Evolutionary conservation across 2,329 filamentous ascomycete genomes (phyloP), one percentile per base, ranked within the genome.

Genomic region (Microdochium bolleyi): DNA sequence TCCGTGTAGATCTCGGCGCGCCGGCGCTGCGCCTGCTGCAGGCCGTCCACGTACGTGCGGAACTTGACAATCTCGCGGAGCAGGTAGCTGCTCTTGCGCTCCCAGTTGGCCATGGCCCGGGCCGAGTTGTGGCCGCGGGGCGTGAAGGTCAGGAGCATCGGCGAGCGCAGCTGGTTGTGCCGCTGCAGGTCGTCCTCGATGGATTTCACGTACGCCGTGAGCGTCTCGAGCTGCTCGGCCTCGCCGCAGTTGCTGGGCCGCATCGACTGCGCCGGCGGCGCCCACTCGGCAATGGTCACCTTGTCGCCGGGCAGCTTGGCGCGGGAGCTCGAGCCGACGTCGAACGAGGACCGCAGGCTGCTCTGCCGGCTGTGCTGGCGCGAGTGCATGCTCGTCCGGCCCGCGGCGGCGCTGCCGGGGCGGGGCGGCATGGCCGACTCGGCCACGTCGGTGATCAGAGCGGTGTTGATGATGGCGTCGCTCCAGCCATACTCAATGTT

Each of bases 401-500:
- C 60, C 5, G 72, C 71, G 10, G 75, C 71, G 21, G 75, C 75
- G 59, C 77, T 80, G n/a, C 74, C 75, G 0, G 78, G 77, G 21
- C 78, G 74, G 3, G 75, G 74, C 25, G 64, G 66, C 59, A 52
- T 66, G 58, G 54, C 44, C 46, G 70, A 69, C 50, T 83, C 78
- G 55, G 78, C 77, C 59, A 81, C 77, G 24, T 76, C 75, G 3
- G 64, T 69, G 3, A 83, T 74, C 1, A 82, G 70, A 9, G 77
- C 71, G 52, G 76, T 82, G 60, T 82, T 84, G 62, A 96, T 84
- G 55, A 96, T 84, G 21, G 79, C 76, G 41, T 96, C 90, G 60
- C 90, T 89, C 94, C 94, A 99, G 51, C 94, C 94, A 64, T 96
- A 97, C 68, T 99, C 94, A 60, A 97, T 88, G 67, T 96, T 99